Evolutionary conservation across 345 rosid genomes (phyloP), one percentile per base, ranked within the genome.

Genomic region (Cardamine chenopodiifolia): DNA sequence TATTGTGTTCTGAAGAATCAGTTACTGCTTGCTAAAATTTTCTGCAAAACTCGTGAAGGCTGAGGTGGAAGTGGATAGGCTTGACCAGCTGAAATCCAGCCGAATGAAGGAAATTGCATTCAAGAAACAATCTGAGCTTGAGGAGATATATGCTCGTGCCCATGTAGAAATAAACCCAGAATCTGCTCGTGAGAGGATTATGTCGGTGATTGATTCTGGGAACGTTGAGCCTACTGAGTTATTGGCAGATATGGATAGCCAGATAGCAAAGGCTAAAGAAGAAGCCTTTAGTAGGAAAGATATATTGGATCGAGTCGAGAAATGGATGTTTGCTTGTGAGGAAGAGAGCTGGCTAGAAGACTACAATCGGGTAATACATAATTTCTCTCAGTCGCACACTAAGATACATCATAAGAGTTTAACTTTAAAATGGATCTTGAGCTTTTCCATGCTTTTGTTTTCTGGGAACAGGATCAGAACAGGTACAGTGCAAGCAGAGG

Each of bases 301-400:
- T 2, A 95, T 92, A 74, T 82, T 95, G 84, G 98, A 95, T 74
- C 87, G 93, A 81, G 98, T 95, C 19, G 99, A 95, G 85, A 95
- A 90, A 81, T 95, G 99, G 99, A 95, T 89, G 98, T 90, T 90
- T 48, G 96, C 97, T 76, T 95, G 97, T 80, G 99, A 95, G 85
- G 99, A 95, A 86, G 99, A 95, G 87, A 95, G 96, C 76, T 95
- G 99, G 99, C 91, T 95, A 25, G 99, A 95, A 71, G 99, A 95
- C 70, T 95, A 95, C 77, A 92, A 86, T 68, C 85, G 98, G 91
- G 99, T 92, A 85, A 63, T 11, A 18, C 71, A 45, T 35, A 12
- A 35, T 68, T 15, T 55, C 44, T 22, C 26, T 59, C 8, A 32
- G 0, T 17, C 37, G 29, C 20, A 9, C 52, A 53, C 60, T 52